Evolutionary conservation across 2,329 filamentous ascomycete species (phyloP), one percentile per base, ranked within the genome.

Genomic region (Monosporascus sp.): DNA sequence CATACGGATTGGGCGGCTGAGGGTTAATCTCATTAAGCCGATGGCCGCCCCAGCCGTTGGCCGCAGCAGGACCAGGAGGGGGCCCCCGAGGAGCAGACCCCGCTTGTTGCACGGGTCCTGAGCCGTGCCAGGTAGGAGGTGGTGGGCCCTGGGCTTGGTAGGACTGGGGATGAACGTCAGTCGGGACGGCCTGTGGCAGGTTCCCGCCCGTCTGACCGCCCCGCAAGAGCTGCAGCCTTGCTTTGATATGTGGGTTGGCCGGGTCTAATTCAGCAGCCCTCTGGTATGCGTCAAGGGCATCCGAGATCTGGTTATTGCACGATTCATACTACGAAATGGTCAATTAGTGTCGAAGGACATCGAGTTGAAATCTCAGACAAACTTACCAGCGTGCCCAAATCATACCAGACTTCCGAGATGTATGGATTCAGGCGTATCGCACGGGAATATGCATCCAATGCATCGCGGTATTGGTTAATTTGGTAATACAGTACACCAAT

Each of bases 401-500:
- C 94, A 71, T 97, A 99, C 94, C 94, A 99, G 49, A 99, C 94
- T 71, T 99, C 94, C 2, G 92, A 97, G 59, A 99, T 97, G 76
- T 96, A 97, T 5, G 94, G 94, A 69, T 97, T 99, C 63, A 99
- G 74, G 52, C 94, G 88, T 64, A 97, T 99, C 47, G 94, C 94
- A 55, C 94, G 89, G 56, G 92, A 97, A 73, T 97, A 99, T 39
- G 94, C 94, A 75, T 99, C 94, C 50, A 99, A 82, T 3, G 94
- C 94, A 76, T 99, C 94, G 54, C 94, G 86, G 74, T 99, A 99
- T 75, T 99, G 94, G 73, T 97, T 99, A 77, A 99, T 99, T 74
- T 97, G 94, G 74, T 97, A 99, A 72, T 99, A 99, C 54, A 99
- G 81, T 17, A 99, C 94, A 69, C 94, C 94, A 68, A 99, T 99